Conservation (phyloP, 495 filamentous ascomycete species). For the Aspergillus bridgeri region DNA sequence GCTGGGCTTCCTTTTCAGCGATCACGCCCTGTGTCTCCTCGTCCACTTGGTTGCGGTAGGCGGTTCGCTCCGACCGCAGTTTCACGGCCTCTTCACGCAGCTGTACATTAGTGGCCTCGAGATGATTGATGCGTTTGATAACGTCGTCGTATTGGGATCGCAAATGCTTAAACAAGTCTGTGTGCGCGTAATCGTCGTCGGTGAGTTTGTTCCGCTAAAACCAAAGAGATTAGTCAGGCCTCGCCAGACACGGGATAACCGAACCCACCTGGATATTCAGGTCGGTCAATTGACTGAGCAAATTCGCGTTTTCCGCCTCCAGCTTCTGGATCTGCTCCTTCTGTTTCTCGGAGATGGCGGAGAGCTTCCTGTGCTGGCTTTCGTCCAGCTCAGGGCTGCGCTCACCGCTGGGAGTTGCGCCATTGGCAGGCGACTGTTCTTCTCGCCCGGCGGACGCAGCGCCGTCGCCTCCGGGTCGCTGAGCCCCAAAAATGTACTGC, state of each 20-base stretch:
- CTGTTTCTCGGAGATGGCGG: slow-evolving; percentile 70
- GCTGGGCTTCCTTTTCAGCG: slow-evolving; percentile 72
- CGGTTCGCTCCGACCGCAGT: slow-evolving; percentile 76
- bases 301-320: slow-evolving; percentile 71
- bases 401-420: slow-evolving; percentile 49
- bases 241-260: not conserved
- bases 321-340: slow-evolving; percentile 82
- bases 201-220: slow-evolving; percentile 63
- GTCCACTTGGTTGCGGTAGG: slow-evolving; percentile 75
- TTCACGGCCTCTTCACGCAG: slow-evolving; percentile 82
- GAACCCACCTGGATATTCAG: slow-evolving; percentile 53
- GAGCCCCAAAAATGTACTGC: slow-evolving; percentile 68
- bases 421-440: slow-evolving; percentile 50
- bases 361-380: slow-evolving; percentile 62
- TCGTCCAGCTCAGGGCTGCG: slow-evolving; percentile 59
- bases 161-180: slow-evolving; percentile 87
- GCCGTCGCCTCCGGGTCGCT: slow-evolving; percentile 42
- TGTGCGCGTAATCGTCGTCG: slow-evolving; percentile 91
- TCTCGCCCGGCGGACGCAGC: slow-evolving; percentile 55
- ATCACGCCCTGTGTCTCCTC: slow-evolving; percentile 66
- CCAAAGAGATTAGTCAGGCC: slow-evolving; percentile 13
- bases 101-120: slow-evolving; percentile 84
- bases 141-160: slow-evolving; percentile 89
- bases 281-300: slow-evolving; percentile 75
- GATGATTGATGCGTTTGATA: slow-evolving; percentile 82